Conservation (phyloP, 208 protist genomes). For the Endotrypanum monterogeii region DNA sequence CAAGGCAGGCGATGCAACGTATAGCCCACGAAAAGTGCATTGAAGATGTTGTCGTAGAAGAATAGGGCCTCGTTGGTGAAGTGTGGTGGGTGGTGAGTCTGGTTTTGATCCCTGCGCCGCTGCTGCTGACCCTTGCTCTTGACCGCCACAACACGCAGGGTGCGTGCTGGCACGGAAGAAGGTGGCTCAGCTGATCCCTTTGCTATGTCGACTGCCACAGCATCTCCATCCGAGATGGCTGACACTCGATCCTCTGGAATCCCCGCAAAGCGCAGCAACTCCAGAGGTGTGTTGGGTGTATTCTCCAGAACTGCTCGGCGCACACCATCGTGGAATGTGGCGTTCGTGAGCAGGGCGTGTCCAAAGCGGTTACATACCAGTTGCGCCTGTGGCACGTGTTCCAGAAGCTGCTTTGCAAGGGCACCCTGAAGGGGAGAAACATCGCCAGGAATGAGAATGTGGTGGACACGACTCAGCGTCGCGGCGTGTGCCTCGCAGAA, state of each 20-base stretch:
- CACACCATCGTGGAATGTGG: slow-evolving; percentile 66
- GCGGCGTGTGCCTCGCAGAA: slow-evolving; percentile 50
- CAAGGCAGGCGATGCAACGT: slow-evolving; percentile 59
- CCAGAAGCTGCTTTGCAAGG: slow-evolving; percentile 42
- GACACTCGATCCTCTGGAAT: slow-evolving; percentile 27
- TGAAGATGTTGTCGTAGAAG: slow-evolving; percentile 63
- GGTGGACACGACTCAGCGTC: slow-evolving; percentile 41
- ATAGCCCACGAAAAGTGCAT: slow-evolving; percentile 48
- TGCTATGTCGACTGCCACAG: slow-evolving; percentile 32
- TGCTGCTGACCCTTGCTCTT: slow-evolving; percentile 28
- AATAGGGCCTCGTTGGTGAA: slow-evolving; percentile 66
- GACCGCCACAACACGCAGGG: slow-evolving; percentile 27
- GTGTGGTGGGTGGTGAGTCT: slow-evolving; percentile 44
- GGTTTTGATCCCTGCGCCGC: slow-evolving; percentile 28
- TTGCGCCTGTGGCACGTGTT: slow-evolving; percentile 39
- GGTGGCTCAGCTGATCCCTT: background rate
- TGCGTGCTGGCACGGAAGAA: slow-evolving; percentile 7
- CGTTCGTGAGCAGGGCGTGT: slow-evolving; percentile 60
- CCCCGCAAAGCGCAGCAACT: slow-evolving; percentile 31
- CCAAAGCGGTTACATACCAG: slow-evolving; percentile 59
- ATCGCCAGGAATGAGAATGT: slow-evolving; percentile 54
- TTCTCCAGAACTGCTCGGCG: slow-evolving; percentile 51
- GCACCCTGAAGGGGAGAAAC: slow-evolving; percentile 37
- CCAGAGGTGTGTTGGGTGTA: slow-evolving; percentile 11
- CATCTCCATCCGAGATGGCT: slow-evolving; percentile 37